Percentiles rank a stretch among this genome's conserved stretches.
These are phyloP conservation scores for Lomentospora prolificans DNA, from an alignment of 2,329 filamentous ascomycete genomes.

Conservation along the genomic window DNA sequence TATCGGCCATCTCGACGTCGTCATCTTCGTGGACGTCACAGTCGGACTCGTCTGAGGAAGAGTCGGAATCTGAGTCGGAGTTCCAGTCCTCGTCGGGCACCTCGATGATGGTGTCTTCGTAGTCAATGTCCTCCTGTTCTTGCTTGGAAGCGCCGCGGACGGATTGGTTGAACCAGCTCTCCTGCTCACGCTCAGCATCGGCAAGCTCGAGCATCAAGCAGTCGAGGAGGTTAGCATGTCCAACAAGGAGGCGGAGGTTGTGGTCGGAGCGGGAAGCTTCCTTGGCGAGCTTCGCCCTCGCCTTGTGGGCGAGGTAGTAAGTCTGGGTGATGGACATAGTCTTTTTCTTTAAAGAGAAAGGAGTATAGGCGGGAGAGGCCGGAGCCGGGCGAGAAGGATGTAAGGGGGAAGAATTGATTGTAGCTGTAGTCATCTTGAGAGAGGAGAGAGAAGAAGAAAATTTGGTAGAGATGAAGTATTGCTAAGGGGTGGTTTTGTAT, in stretches of 20 bases:
- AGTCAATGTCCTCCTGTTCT: slow-evolving; percentile 66
- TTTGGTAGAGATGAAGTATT: neutral
- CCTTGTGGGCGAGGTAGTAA: slow-evolving; percentile 96
- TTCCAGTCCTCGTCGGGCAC: slow-evolving; percentile 62
- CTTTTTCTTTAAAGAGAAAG: slow-evolving; percentile 45
- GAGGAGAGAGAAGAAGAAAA: neutral
- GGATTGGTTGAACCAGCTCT: slow-evolving; percentile 95
- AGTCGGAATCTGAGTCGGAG: slow-evolving; percentile 46
- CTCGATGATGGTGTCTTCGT: slow-evolving; percentile 71
- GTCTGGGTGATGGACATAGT: slow-evolving; percentile 98
- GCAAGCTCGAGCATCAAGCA: slow-evolving; percentile 85
- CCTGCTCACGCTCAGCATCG: slow-evolving; percentile 90
- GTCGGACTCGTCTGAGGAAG: slow-evolving; percentile 35
- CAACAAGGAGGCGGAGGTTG: slow-evolving; percentile 88
- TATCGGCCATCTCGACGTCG: slow-evolving; percentile 46
- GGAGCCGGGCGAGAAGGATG: slow-evolving; percentile 20
- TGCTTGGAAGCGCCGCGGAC: slow-evolving; percentile 45
- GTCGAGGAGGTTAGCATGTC: slow-evolving; percentile 97
- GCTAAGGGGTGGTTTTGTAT: neutral
- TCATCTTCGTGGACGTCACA: slow-evolving; percentile 43
- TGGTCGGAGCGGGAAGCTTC: slow-evolving; percentile 88
- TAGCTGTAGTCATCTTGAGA: slow-evolving; percentile 9
- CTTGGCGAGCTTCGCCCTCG: slow-evolving; percentile 86
- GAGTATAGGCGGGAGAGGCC: slow-evolving; percentile 28
- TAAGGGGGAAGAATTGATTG: slow-evolving; percentile 10